Evolutionary conservation across 306 rosid genomes (phyloP).

Genomic region (Acacia melanoxylon): DNA sequence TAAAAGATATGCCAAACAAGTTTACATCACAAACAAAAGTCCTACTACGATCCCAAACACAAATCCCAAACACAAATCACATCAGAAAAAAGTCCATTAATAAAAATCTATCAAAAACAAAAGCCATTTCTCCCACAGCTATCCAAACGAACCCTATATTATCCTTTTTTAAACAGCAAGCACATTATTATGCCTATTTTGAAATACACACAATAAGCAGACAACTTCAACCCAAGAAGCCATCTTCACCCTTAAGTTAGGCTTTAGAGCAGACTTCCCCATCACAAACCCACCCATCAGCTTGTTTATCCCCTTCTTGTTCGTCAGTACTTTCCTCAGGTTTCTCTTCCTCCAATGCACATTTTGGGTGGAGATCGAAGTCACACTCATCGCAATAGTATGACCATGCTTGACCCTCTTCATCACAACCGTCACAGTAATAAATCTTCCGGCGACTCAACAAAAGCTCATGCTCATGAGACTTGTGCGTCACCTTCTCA

Average conservation of each 20-base stretch:
- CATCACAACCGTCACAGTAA: conserved; percentile 45
- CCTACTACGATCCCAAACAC: no score
- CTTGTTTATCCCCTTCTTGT: background rate
- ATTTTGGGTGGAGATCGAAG: no score
- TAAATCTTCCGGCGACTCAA: conserved; percentile 36
- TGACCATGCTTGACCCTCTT: conserved; percentile 50
- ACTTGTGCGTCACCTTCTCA: conserved; percentile 47
- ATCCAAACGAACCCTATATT: no score
- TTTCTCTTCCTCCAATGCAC: no score
- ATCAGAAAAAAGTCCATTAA: no score
- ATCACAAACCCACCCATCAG: conserved; percentile 50
- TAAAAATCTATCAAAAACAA: no score
- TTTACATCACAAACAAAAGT: no score
- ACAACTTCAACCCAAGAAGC: background rate
- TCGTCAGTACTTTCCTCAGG: no score
- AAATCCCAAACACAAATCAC: no score
- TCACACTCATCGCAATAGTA: no score
- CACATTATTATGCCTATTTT: background rate
- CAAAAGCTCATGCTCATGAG: conserved; percentile 64
- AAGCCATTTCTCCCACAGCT: no score
- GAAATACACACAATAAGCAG: background rate
- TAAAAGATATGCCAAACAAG: no score
- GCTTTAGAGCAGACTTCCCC: conserved; percentile 59
- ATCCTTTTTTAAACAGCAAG: background rate
- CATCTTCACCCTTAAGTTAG: conserved; percentile 11